Base-by-base conservation (phyloP, 2,329 filamentous ascomycete species). In the Thielaviopsis euricoi region DNA sequence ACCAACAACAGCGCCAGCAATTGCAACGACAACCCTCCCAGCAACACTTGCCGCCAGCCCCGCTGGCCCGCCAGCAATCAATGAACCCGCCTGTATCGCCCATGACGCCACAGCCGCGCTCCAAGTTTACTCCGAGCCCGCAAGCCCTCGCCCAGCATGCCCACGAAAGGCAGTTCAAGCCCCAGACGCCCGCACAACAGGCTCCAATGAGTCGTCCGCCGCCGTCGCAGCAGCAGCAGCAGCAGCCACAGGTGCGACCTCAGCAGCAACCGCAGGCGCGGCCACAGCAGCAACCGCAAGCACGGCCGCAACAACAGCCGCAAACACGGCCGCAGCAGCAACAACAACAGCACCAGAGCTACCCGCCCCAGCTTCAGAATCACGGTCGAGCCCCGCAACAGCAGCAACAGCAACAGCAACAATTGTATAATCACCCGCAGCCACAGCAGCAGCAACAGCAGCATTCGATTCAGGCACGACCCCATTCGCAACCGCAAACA, bases 291-390 rank as follows among this genome's bases (percentile, higher is more conserved):
- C 52, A 55, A 5, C 46, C 29, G 21, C 53, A 26, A 33, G 29
- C 29, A 15, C 51, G 50, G 17, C 54, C 50, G n/a, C 58, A 60
- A 12, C 52, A 40, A 10, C 57, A 54, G 46, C 52, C 54, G 26
- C 37, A 33, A 22, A 26, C 9, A 13, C 53, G 25, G 6, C 43
- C 33, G 46, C 21, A 15, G 6, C 43, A 40, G 22, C 54, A 56
- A 7, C 43, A 56, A 4, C 54, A 46, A 6, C 55, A 50, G 55
- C 46, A 56, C 6, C 55, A 50, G 21, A 52, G 54, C 17, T 52
- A 49, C 17, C n/a, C 6, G 21, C 17, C 25, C n/a, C 50, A 29
- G n/a, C 22, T 33, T 26, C 48, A 33, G 29, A 33, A 33, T 10
- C 29, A 33, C 29, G 29, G 29, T 33, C 29, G 29, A 33, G 12